Conservation (phyloP, 2,329 filamentous ascomycete species). For the Diaporthe destruens region DNA sequence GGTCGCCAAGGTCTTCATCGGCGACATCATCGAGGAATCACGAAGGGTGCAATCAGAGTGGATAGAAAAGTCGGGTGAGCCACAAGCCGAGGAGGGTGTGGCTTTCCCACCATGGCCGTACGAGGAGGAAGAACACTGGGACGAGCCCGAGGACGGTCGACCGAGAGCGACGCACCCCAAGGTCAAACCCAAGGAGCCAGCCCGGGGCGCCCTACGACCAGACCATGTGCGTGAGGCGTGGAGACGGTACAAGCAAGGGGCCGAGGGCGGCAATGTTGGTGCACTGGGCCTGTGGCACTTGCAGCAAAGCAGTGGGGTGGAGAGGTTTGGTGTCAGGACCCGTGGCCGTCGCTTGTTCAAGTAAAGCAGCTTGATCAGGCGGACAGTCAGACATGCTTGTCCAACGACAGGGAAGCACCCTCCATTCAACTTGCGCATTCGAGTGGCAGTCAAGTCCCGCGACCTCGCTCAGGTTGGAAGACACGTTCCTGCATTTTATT, state of each 20-base stretch:
- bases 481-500: neutral
- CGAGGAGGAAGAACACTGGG: conserved; percentile 48
- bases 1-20: conserved; percentile 82
- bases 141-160: conserved; percentile 41
- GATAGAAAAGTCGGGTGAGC: conserved; percentile 69
- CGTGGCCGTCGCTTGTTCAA: conserved; percentile 67
- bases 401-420: neutral
- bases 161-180: conserved; percentile 47
- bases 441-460: neutral
- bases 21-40: conserved; percentile 80
- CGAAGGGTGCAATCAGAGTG: conserved; percentile 79
- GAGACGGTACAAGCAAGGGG: conserved; percentile 73
- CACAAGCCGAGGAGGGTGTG: conserved; percentile 65
- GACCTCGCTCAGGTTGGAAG: neutral
- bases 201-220: conserved; percentile 73
- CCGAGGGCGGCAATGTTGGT: conserved; percentile 73
- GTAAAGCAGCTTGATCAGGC: conserved; percentile 48
- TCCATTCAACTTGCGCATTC: neutral
- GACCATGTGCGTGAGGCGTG: conserved; percentile 82
- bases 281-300: conserved; percentile 71
- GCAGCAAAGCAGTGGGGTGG: conserved; percentile 70
- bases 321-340: conserved; percentile 68
- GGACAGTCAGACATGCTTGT: neutral
- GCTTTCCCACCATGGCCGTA: conserved; percentile 49
- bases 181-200: conserved; percentile 53